Evolutionary conservation across 2,329 filamentous ascomycete genomes (phyloP).

Genomic region (Chaetoscypha palmicola): DNA sequence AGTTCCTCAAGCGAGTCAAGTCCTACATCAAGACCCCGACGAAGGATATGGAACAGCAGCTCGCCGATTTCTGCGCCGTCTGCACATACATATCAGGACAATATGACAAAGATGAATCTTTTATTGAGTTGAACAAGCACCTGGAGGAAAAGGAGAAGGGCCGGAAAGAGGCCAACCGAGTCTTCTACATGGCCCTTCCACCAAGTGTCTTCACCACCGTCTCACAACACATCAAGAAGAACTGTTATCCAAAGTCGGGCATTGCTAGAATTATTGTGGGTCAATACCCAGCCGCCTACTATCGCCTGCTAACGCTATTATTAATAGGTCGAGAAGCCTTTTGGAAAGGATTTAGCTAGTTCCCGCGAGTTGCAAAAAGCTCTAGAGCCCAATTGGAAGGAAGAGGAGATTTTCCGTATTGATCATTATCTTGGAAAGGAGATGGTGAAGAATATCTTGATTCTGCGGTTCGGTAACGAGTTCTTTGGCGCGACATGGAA

Average conservation of each 20-base stretch:
- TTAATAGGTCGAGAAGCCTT: conserved; percentile 92
- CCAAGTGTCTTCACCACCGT: conserved; percentile 98
- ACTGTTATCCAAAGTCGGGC: conserved; percentile 88
- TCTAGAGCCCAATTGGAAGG: conserved; percentile 94
- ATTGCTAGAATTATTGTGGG: conserved; percentile 90
- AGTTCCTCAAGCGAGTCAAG: conserved; percentile 89
- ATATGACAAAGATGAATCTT: conserved; percentile 95
- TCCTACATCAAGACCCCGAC: conserved; percentile 99
- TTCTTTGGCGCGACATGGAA: conserved; percentile 99
- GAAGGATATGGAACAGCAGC: conserved; percentile 92
- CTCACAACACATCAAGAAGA: conserved; percentile 93
- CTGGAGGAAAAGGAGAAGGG: conserved; percentile 78
- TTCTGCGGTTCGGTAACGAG: conserved; percentile 95
- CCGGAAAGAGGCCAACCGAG: conserved; percentile 75
- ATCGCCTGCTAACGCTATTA: conserved; percentile 18
- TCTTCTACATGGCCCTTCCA: conserved; percentile 99
- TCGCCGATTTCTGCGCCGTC: conserved; percentile 78
- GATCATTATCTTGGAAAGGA: conserved; percentile 99
- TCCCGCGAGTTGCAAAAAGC: conserved; percentile 93
- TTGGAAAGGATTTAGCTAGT: conserved; percentile 92
- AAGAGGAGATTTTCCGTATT: conserved; percentile 98
- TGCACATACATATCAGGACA: conserved; percentile 96
- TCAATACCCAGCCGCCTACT: background rate
- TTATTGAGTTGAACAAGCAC: conserved; percentile 77
- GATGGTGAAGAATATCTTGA: conserved; percentile 99